Percentiles rank a stretch among this genome's conserved stretches.
These are phyloP conservation scores for Nephelium lappaceum DNA, from an alignment of 345 rosid genomes.

Conservation along the genomic window DNA sequence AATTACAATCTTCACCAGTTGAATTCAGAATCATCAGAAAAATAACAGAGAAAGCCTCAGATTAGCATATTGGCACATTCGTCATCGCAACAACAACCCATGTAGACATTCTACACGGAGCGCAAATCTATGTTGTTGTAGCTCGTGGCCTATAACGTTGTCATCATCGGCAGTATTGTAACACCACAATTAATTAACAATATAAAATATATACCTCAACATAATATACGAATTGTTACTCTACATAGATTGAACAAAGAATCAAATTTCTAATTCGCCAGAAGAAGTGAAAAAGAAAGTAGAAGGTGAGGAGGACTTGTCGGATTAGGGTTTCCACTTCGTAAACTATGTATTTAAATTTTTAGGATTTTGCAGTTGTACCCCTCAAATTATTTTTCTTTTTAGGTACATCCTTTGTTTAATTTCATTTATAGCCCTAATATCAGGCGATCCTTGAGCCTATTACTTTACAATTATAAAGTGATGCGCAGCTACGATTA, in stretches of 20 bases:
- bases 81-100: slow-evolving; percentile 40
- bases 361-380: background rate
- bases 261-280: background rate
- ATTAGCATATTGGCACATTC: slow-evolving; percentile 57
- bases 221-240: background rate
- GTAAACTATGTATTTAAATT: background rate
- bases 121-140: slow-evolving; percentile 36
- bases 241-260: background rate
- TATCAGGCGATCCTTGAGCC: too few species aligned
- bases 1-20: background rate
- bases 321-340: background rate
- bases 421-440: too few species aligned
- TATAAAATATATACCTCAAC: background rate
- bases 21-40: background rate
- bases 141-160: slow-evolving; percentile 29
- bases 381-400: background rate
- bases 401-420: too few species aligned
- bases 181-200: background rate
- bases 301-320: background rate
- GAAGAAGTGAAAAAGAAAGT: background rate
- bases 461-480: too few species aligned
- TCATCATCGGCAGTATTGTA: slow-evolving; percentile 18
- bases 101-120: slow-evolving; percentile 30
- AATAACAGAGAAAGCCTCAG: slow-evolving; percentile 28
- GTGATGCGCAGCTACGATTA: too few species aligned